phyloP scores from a whole-genome alignment of 1,284 basidiomycete genomes.

The Cystobasidiaceae sp. region DNA sequence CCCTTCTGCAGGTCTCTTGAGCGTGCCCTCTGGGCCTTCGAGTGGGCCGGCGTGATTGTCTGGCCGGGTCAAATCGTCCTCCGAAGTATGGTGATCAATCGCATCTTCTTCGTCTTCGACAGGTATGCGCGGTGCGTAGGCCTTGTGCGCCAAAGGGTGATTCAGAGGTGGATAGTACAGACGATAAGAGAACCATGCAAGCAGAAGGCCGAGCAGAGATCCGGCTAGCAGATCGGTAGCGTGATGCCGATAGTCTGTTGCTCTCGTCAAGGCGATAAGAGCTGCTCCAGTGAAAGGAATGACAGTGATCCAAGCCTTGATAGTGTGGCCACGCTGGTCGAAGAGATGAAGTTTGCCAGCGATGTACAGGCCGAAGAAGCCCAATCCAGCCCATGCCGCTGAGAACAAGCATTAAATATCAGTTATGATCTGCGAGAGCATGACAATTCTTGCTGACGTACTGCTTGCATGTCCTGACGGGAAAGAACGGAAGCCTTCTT shows the following conservation, averaged over 20 bases:
- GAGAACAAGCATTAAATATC: slow-evolving; percentile 15
- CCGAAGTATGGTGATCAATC: neutral
- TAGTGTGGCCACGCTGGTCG: slow-evolving; percentile 71
- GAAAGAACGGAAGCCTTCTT: slow-evolving; percentile 89
- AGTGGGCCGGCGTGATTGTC: neutral
- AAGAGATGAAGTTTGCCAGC: slow-evolving; percentile 90
- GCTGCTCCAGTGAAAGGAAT: slow-evolving; percentile 71
- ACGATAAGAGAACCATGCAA: slow-evolving; percentile 42
- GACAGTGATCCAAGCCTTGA: slow-evolving; percentile 77
- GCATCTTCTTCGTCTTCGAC: slow-evolving; percentile 20
- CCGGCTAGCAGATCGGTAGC: slow-evolving; percentile 49
- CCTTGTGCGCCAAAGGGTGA: slow-evolving; percentile 29
- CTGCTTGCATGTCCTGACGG: slow-evolving; percentile 84
- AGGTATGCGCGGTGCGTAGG: slow-evolving; percentile 32
- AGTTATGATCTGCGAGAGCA: neutral
- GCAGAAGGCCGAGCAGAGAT: slow-evolving; percentile 43
- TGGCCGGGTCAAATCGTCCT: too few species aligned
- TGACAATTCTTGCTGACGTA: slow-evolving; percentile 49
- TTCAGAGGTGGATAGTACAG: slow-evolving; percentile 38
- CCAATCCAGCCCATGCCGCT: slow-evolving; percentile 89
- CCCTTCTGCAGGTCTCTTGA: slow-evolving; percentile 9
- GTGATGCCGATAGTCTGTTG: slow-evolving; percentile 51
- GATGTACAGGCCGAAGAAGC: slow-evolving; percentile 80
- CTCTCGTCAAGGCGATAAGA: slow-evolving; percentile 67
- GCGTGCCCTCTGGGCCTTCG: slow-evolving; percentile 20